Base-by-base conservation (phyloP, 345 rosid species). In the Bruguiera gymnorhiza region DNA sequence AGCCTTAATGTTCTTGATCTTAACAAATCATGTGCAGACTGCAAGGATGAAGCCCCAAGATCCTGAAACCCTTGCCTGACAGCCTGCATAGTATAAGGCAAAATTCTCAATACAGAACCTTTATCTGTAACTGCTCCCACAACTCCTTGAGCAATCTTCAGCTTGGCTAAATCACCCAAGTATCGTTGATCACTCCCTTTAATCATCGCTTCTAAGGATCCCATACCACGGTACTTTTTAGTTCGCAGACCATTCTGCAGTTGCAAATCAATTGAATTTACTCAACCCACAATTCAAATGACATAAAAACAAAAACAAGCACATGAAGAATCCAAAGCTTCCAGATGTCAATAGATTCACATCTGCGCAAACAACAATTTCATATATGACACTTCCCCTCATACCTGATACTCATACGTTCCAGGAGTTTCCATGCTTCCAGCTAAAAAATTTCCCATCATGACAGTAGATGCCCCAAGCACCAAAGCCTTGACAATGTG, bases 121-220 rank as follows among this genome's bases (percentile, higher is more conserved):
- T 89, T 92, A 82, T 95, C 98, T 20, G 89, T 87, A 64, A 95
- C 97, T 37, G 97, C 87, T 75, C 97, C 99, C 32, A 95, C 97
- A 55, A 95, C 99, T 43, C 99, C 99, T 81, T 92, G 97, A n/a
- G 99, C 97, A 78, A 95, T 90, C 88, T 95, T 95, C 60, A 92
- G 83, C 76, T 85, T 92, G 0, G 92, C 72, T 20, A 76, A 81
- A 75, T 95, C 99, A 13, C 99, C 97, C 50, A 95, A 79, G 78
- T 95, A 92, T 77, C 99, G 86, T 60, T 83, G 87, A 76, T 95
- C 99, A 70, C 98, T 95, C 48, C 97, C 97, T 78, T 95, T 90
- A 39, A 91, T 85, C 99, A 95, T 95, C 51, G 97, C 99, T 88
- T 95, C 97, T 36, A 95, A 74, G 8, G 99, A 92, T 39, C 99